Conservation (phyloP, 805 yeast genomes). For the Grigorovia transvaalensis region DNA sequence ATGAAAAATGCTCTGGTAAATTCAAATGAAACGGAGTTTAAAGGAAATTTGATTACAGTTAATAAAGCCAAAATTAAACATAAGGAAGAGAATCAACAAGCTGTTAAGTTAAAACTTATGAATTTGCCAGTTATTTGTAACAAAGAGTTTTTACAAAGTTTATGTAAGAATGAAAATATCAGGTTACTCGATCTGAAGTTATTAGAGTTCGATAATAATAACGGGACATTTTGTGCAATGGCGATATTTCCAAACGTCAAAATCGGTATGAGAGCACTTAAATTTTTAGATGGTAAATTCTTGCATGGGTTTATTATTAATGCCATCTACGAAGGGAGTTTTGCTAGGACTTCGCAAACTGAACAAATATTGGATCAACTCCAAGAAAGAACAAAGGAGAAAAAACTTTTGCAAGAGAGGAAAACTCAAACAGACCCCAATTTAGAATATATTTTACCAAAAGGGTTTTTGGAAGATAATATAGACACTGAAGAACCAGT, state of each 20-base stretch:
- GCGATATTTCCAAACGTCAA: slow-evolving; percentile 14
- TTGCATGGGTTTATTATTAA: slow-evolving; percentile 18
- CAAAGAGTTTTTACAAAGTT: slow-evolving; percentile 17
- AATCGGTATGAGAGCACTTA: slow-evolving; percentile 15
- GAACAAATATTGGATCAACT: background rate
- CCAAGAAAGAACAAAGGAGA: background rate
- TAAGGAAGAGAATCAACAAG: background rate
- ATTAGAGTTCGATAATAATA: background rate
- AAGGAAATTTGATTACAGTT: slow-evolving; percentile 19
- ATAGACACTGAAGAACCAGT: background rate
- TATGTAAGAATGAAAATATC: slow-evolving; percentile 17
- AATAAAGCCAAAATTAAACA: slow-evolving; percentile 15
- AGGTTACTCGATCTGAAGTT: slow-evolving; percentile 4
- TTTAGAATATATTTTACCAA: background rate
- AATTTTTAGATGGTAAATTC: slow-evolving; percentile 16
- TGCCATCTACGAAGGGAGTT: background rate
- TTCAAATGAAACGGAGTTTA: slow-evolving; percentile 23
- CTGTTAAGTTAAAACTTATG: slow-evolving; percentile 13
- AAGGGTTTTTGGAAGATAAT: background rate
- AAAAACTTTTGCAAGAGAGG: background rate
- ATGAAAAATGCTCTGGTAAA: slow-evolving; percentile 30
- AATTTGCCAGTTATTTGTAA: slow-evolving; percentile 19
- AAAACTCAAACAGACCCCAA: background rate
- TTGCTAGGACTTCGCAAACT: background rate
- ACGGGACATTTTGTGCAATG: slow-evolving; percentile 19